A percentile compares a stretch with the other conserved stretches of the same genome.
Conservation (phyloP, 2,329 filamentous ascomycete species). For the Trichoderma sp. region DNA sequence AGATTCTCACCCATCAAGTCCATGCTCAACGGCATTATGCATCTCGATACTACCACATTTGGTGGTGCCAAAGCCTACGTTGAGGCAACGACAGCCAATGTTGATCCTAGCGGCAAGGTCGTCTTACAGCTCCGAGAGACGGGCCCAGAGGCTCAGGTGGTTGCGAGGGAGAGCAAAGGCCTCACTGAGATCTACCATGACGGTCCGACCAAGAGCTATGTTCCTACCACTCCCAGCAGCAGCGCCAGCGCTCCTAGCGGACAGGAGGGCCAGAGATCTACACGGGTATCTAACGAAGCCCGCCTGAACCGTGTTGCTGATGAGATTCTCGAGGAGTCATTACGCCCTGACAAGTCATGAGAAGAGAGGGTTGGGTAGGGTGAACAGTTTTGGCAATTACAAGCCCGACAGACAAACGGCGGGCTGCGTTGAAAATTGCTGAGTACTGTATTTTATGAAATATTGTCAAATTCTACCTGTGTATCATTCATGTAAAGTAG, state of each 20-base stretch:
- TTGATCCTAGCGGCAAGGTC: conserved; percentile 52
- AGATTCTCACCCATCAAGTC: conserved; percentile 25
- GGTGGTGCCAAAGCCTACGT: conserved; percentile 58
- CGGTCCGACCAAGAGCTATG: conserved; percentile 24
- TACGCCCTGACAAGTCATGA: conserved; percentile 48
- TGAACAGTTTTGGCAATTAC: conserved; percentile 39
- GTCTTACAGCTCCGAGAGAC: conserved; percentile 44
- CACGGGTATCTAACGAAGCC: conserved; percentile 23
- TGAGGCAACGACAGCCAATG: conserved; percentile 42
- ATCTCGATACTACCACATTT: conserved; percentile 45
- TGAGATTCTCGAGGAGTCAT: conserved; percentile 29
- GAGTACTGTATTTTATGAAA: conserved; percentile 1
- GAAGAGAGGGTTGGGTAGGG: conserved; percentile 54
- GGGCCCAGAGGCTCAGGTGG: conserved; percentile 38
- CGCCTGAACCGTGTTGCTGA: conserved; percentile 29
- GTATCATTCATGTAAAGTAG: conserved; percentile 24
- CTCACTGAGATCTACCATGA: conserved; percentile 34
- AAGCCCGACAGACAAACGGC: conserved; percentile 31
- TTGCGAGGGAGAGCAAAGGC: conserved; percentile 48
- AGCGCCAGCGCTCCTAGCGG: not conserved
- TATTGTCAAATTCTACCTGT: conserved; percentile 8
- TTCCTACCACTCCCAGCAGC: not conserved
- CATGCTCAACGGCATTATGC: conserved; percentile 36
- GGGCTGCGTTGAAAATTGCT: conserved; percentile 22
- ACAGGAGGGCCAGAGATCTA: not conserved